Conservation (phyloP, 768 basidiomycete genomes). For the Lentinula edodes region DNA sequence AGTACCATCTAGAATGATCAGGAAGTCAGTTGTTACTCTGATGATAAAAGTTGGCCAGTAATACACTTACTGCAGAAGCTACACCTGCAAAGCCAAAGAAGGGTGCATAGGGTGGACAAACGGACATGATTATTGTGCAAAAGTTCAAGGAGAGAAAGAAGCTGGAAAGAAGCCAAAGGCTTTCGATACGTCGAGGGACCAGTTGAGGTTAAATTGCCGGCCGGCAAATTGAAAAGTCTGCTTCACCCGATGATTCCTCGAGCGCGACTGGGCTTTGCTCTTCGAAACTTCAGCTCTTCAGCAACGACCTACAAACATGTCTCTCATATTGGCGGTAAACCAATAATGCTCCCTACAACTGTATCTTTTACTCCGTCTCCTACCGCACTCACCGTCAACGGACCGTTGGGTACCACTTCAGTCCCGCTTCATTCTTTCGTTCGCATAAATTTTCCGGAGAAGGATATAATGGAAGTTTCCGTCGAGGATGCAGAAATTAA, state of each 20-base stretch:
- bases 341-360: constrained; percentile 40
- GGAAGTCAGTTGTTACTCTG: constrained; percentile 6
- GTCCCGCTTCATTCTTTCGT: constrained; percentile 44
- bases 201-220: constrained; percentile 11
- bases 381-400: constrained; percentile 34
- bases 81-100: constrained; percentile 99
- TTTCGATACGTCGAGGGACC: background rate
- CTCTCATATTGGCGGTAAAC: constrained; percentile 60
- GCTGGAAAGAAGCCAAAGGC: background rate
- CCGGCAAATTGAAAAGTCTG: background rate
- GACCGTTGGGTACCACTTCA: constrained; percentile 42
- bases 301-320: constrained; percentile 46
- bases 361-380: constrained; percentile 37
- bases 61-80: constrained; percentile 71
- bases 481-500: constrained; percentile 68
- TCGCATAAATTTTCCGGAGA: constrained; percentile 34
- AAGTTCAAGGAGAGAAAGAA: background rate
- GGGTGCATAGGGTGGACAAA: constrained; percentile 90
- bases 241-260: background rate
- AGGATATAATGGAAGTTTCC: constrained; percentile 34
- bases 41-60: background rate
- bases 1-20: constrained; percentile 76
- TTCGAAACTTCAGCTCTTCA: constrained; percentile 42
- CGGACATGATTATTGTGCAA: constrained; percentile 34
- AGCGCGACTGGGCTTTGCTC: background rate